Evolutionary conservation across 345 rosid genomes (phyloP).

Genomic region (Pugionium cornutum): DNA sequence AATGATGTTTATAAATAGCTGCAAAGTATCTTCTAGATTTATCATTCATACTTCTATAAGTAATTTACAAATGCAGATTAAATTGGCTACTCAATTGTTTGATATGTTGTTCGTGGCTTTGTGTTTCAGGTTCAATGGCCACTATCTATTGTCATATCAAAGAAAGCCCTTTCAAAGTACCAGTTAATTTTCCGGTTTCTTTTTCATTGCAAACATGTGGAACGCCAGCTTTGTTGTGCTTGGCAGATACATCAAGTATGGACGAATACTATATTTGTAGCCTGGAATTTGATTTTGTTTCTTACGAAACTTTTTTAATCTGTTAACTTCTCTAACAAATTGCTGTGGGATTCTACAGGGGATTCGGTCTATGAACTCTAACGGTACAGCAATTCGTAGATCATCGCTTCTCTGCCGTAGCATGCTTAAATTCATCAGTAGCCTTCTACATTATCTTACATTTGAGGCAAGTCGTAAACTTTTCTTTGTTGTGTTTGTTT

Average conservation of each 20-base stretch:
- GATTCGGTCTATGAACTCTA: slow-evolving; percentile 65
- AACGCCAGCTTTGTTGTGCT: slow-evolving; percentile 92
- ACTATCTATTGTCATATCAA: slow-evolving; percentile 86
- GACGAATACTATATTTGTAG: slow-evolving; percentile 16
- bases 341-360: slow-evolving; percentile 53
- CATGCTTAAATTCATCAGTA: slow-evolving; percentile 90
- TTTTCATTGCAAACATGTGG: slow-evolving; percentile 92
- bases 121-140: slow-evolving; percentile 91
- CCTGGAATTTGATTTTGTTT: neutral
- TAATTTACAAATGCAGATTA: neutral
- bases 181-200: slow-evolving; percentile 89
- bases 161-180: slow-evolving; percentile 83
- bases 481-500: slow-evolving; percentile 29
- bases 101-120: slow-evolving; percentile 32
- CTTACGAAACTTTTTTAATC: slow-evolving; percentile 5
- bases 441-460: slow-evolving; percentile 95
- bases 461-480: slow-evolving; percentile 71
- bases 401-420: slow-evolving; percentile 96
- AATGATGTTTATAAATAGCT: neutral
- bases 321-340: slow-evolving; percentile 34
- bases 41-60: slow-evolving; percentile 1
- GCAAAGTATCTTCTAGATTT: slow-evolving; percentile 1
- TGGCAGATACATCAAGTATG: slow-evolving; percentile 98
- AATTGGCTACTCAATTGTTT: slow-evolving; percentile 12
- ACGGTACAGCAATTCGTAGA: slow-evolving; percentile 81